A percentile compares a stretch with the other conserved stretches of the same genome.
Evolutionary conservation across 257 asterid species (phyloP).

Genomic region (Cruciata laevipes): DNA sequence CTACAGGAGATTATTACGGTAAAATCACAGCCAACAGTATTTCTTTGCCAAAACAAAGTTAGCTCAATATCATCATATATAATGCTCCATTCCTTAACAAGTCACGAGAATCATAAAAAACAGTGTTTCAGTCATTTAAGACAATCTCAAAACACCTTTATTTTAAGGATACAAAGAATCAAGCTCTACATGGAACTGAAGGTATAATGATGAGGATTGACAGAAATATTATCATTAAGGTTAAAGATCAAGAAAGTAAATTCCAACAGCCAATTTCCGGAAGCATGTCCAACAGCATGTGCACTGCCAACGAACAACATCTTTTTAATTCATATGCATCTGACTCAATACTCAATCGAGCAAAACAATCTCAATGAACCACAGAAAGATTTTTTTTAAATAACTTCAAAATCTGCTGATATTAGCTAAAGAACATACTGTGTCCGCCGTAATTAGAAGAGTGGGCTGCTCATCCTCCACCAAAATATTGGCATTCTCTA

Average conservation of each 20-base stretch:
- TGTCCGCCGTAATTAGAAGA: slow-evolving; percentile 79
- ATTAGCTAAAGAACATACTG: slow-evolving; percentile 41
- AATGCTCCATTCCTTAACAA: not conserved
- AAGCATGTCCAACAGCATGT: not conserved
- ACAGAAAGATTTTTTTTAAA: not conserved
- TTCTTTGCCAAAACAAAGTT: not conserved
- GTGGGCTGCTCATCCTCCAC: slow-evolving; percentile 36
- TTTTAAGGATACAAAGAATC: not conserved
- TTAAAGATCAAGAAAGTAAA: not conserved
- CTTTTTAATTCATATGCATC: not conserved
- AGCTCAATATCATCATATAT: not conserved
- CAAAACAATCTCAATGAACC: not conserved
- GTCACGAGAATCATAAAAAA: not conserved
- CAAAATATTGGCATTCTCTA: slow-evolving; percentile 28
- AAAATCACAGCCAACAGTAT: not conserved
- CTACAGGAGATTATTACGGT: not conserved
- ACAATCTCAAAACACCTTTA: not conserved
- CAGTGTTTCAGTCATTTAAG: not conserved
- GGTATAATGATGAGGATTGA: not conserved
- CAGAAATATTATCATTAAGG: not conserved
- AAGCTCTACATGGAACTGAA: not conserved
- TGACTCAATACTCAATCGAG: not conserved
- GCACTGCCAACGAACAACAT: not conserved
- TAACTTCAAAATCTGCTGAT: too few species aligned
- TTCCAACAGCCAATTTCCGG: not conserved